Base-by-base conservation (phyloP, 2,329 filamentous ascomycete species). In the Calonectria ilicicola region DNA sequence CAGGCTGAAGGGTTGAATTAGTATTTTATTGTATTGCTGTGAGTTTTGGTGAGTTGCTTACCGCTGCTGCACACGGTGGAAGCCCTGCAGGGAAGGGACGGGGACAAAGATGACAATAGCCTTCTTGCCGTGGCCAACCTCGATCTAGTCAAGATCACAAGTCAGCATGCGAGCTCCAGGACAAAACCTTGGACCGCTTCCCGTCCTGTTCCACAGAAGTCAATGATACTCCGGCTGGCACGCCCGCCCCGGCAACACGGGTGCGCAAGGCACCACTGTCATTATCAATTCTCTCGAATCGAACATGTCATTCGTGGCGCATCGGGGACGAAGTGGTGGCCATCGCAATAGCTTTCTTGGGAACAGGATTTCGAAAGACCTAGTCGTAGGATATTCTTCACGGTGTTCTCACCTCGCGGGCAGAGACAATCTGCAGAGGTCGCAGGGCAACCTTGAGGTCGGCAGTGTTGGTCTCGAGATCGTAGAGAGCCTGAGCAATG, bases 21-120 rank as follows among this genome's bases (percentile, higher is more conserved):
- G 78, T 69, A n/a, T 51, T 40, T 2, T 26, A 26, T 44, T 17
- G n/a, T 19, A 21, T 3, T 1, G 4, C 40, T 1, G 5, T 15
- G 2, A 0, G 15, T 10, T 23, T 51, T 40, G 10, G 44, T 72
- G 17, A 35, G 5, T 29, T 77, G 88, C 93, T 89, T 96, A 98
- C 96, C 97, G 96, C 92, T 98, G 97, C 93, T 99, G 97, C 87
- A 98, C 95, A 86, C 97, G 96, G 94, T 98, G 97, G 95, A 98
- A 99, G 87, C 95, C 95, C 88, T 93, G 91, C 87, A 99, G 95
- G 89, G 97, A 95, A 89, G 97, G 97, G 88, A 99, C 97, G 87
- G 97, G 97, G 92, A 99, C 97, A 94, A 99, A 99, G 94, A 99
- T 98, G 92, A 98, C 96, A 91, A 99, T 97, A 86, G 97, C 97